Conservation (phyloP, 1,139 yeast genomes). For the Sugiyamaella pinicola region DNA sequence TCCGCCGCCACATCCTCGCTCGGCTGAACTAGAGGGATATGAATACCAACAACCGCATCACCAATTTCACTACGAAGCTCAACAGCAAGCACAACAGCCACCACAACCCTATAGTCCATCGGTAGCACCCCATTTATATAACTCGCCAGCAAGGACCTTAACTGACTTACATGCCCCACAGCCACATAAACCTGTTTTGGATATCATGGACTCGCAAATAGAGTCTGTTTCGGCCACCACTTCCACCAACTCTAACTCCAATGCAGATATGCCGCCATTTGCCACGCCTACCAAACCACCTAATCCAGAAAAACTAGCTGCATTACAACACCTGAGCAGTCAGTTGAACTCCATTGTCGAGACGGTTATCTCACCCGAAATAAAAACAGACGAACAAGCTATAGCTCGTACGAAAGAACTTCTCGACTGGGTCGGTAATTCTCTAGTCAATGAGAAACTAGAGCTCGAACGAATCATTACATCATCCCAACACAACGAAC, state of each 20-base stretch:
- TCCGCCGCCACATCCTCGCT: not conserved
- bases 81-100: slow-evolving; percentile 1
- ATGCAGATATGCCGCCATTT: not conserved
- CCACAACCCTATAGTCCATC: slow-evolving; percentile 23
- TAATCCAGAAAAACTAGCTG: slow-evolving; percentile 43
- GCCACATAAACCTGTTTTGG: slow-evolving; percentile 3
- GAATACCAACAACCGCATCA: slow-evolving; percentile 12
- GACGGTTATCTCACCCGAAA: slow-evolving; percentile 32
- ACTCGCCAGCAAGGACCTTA: slow-evolving; percentile 12
- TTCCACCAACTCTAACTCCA: not conserved
- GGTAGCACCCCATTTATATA: not conserved
- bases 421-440: slow-evolving; percentile 37
- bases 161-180: slow-evolving; percentile 5
- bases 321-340: slow-evolving; percentile 31
- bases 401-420: slow-evolving; percentile 33
- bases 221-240: not conserved
- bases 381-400: slow-evolving; percentile 36
- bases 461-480: slow-evolving; percentile 36
- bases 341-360: slow-evolving; percentile 24
- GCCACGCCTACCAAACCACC: slow-evolving; percentile 36
- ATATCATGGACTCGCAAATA: slow-evolving; percentile 15
- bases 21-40: not conserved
- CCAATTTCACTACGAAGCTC: slow-evolving; percentile 14
- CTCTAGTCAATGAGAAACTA: slow-evolving; percentile 37
- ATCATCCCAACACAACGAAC: slow-evolving; percentile 40